Evolutionary conservation across 768 basidiomycete species (phyloP), one percentile per base, ranked within the genome.

Genomic region (Boletus reticulatus): DNA sequence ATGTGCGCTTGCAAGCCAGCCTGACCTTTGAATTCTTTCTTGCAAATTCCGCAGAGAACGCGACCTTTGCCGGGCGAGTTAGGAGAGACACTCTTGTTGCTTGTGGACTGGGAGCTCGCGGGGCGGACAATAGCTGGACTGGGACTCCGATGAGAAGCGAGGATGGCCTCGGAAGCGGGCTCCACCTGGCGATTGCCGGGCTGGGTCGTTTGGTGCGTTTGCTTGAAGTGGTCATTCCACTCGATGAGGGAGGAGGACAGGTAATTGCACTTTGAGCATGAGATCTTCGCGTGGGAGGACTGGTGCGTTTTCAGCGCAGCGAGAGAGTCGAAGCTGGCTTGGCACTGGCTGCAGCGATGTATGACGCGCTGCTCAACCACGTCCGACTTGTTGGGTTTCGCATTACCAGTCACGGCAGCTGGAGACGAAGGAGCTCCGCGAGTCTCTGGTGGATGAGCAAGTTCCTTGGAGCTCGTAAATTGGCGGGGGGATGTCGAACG

Each of bases 221-320:
- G 45, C 42, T 64, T 66, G 53, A 68, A 67, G 42, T 69, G 68
- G 29, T 50, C 17, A 32, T 70, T 70, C 68, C 68, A 70, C 38
- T 69, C 68, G 14, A 62, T 0, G 29, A 69, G 63, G 24, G 68
- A 64, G 42, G 62, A 48, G 17, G 39, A 69, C 4, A 55, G 12
- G 45, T 55, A n/a, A 42, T 19, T 44, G 53, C 68, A 69, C 43
- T 66, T 68, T 10, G 66, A 68, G 47, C 68, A 69, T 16, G 66
- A 3, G 45, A 70, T 50, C 48, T 51, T 57, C 36, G 43, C 56
- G 32, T 66, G 67, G 36, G 62, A 50, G 11, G 60, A 45, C 32
- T 51, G 56, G 36, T 70, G 68, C 4, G 13, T 48, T 43, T 70
- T 58, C 34, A 70, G 50, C 43, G 64, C 50, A 27, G 47, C 36